phyloP scores from a whole-genome alignment of 768 basidiomycete genomes.

The Calocera viscosa region DNA sequence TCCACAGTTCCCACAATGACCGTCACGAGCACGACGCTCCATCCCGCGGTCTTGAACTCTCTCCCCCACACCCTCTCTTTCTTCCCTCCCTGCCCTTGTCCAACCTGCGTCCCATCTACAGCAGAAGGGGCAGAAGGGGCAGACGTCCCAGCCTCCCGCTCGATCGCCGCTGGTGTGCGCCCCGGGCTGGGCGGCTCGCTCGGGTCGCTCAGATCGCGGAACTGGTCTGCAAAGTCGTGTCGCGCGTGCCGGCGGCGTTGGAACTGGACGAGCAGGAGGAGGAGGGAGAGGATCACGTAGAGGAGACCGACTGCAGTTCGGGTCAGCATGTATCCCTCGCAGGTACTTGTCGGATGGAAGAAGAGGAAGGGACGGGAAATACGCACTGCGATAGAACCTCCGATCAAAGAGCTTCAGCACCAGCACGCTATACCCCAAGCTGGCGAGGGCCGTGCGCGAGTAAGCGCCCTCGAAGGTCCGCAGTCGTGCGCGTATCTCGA shows the following conservation, averaged over 20 bases:
- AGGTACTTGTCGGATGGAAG: constrained; percentile 6
- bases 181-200: not conserved
- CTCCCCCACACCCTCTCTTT: constrained; percentile 53
- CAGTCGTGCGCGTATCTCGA: constrained; percentile 65
- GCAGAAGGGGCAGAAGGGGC: constrained; percentile 17
- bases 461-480: constrained; percentile 79
- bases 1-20: constrained; percentile 51
- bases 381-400: constrained; percentile 59
- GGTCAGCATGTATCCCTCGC: constrained; percentile 1
- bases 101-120: not conserved
- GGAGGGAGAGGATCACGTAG: constrained; percentile 35
- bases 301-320: constrained; percentile 23
- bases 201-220: constrained; percentile 16
- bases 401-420: constrained; percentile 68
- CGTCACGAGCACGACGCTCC: constrained; percentile 47
- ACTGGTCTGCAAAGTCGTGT: constrained; percentile 64
- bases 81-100: constrained; percentile 23
- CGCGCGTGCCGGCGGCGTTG: constrained; percentile 51
- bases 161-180: not conserved
- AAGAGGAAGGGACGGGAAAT: not conserved
- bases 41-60: constrained; percentile 71
- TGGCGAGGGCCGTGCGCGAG: constrained; percentile 57
- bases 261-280: constrained; percentile 48
- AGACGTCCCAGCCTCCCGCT: constrained; percentile 14
- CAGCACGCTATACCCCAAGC: constrained; percentile 59